These are phyloP conservation scores for Lentinula novae-zelandiae DNA, from an alignment of 1,284 basidiomycete species.

Conservation along the genomic window DNA sequence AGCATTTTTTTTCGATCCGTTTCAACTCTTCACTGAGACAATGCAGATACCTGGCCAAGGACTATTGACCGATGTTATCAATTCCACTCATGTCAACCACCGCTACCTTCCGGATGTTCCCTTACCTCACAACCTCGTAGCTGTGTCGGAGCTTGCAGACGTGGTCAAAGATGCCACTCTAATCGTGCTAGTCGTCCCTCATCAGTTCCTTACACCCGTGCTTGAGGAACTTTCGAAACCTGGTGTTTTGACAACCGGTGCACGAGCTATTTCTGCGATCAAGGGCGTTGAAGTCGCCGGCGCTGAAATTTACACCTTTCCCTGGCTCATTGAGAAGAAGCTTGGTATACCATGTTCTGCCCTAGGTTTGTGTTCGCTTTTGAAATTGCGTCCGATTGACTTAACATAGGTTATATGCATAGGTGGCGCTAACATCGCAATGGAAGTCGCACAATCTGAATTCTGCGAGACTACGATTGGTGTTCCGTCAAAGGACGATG, in stretches of 20 bases:
- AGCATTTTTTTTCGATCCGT: background rate
- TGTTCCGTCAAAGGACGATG: slow-evolving; percentile 16
- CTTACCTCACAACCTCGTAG: slow-evolving; percentile 17
- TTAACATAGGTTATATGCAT: background rate
- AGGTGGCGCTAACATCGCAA: slow-evolving; percentile 18
- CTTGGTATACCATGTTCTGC: slow-evolving; percentile 18
- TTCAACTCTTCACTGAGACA: background rate
- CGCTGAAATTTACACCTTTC: slow-evolving; percentile 18
- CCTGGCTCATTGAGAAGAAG: slow-evolving; percentile 16
- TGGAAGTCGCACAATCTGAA: slow-evolving; percentile 18
- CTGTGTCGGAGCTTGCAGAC: slow-evolving; percentile 13
- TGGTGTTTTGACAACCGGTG: slow-evolving; percentile 11
- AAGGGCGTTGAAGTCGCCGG: slow-evolving; percentile 17
- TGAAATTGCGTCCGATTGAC: background rate
- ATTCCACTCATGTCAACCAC: slow-evolving; percentile 15
- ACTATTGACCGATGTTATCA: slow-evolving; percentile 18
- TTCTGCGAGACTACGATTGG: slow-evolving; percentile 20
- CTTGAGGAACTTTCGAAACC: slow-evolving; percentile 15
- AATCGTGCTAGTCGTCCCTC: slow-evolving; percentile 17
- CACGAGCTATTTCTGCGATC: slow-evolving; percentile 19
- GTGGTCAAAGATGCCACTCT: slow-evolving; percentile 18
- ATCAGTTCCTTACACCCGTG: slow-evolving; percentile 18
- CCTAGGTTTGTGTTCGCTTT: slow-evolving; percentile 5
- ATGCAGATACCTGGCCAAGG: slow-evolving; percentile 16
- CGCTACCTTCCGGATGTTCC: slow-evolving; percentile 19